Conservation (phyloP, 176 grass and related monocot species). For the Pontederia crassipes region DNA sequence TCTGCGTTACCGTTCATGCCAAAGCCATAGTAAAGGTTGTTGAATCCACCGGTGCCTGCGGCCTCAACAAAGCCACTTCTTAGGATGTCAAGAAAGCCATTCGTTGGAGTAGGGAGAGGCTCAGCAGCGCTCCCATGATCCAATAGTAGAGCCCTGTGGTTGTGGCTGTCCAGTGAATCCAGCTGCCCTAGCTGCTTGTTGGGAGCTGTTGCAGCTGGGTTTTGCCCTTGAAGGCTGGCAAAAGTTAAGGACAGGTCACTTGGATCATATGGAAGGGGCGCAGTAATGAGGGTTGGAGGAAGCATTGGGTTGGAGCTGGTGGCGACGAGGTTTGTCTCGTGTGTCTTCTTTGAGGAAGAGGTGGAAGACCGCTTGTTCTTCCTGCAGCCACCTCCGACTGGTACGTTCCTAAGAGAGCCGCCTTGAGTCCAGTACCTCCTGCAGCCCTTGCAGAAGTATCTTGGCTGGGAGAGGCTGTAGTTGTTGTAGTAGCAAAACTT, state of each 20-base stretch:
- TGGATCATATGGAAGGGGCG: conserved; percentile 7
- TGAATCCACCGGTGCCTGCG: neutral
- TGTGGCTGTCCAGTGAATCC: neutral
- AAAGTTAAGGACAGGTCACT: conserved; percentile 4
- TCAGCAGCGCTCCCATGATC: neutral
- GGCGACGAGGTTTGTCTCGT: conserved; percentile 7
- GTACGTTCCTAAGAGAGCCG: conserved; percentile 19
- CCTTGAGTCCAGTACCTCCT: conserved; percentile 27
- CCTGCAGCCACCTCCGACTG: conserved; percentile 20
- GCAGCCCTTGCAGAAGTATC: conserved; percentile 26
- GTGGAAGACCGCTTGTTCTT: conserved; percentile 17
- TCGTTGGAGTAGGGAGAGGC: neutral
- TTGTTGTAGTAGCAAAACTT: conserved; percentile 21
- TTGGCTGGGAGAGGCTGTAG: conserved; percentile 18
- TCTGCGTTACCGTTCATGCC: neutral
- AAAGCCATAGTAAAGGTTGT: neutral
- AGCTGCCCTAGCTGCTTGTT: neutral
- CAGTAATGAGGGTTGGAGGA: neutral
- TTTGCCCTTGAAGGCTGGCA: neutral
- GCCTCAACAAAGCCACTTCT: conserved; percentile 9
- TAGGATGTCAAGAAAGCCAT: conserved; percentile 11
- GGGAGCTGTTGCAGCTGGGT: neutral
- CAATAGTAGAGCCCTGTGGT: neutral
- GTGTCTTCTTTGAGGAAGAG: conserved; percentile 3
- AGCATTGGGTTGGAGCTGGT: neutral